Evolutionary conservation across 352 stramenopile species (phyloP), one percentile per base, ranked within the genome.

Genomic region (Phytophthora pistaciae): DNA sequence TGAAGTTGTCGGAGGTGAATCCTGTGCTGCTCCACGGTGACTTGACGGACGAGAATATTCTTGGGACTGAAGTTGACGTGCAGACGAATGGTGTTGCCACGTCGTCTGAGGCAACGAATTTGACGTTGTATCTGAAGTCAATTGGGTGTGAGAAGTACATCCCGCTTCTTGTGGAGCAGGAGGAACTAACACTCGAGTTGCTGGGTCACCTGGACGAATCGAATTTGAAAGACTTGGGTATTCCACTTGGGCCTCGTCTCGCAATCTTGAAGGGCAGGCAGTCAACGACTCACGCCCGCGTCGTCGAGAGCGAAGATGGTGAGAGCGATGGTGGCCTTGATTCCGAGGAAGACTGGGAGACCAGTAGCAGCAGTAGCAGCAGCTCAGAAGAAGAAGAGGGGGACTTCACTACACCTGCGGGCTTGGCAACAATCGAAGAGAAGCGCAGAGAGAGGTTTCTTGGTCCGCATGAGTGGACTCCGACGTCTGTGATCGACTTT

Each of bases 41-140:
- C 54, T 64, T 96, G 27, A 96, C 90, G n/a, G 82, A 93, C 31
- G 90, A 96, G 58, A 96, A 96, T 57, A 85, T 96, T 38, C 70
- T 96, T 13, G 90, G 90, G 10, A 72, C 59, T 6, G 60, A 59
- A 42, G 20, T 79, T n/a, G 52, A 53, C 67, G 54, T 36, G 10
- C 25, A 42, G 9, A 50, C 56, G 14, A 48, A 60, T 23, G 25
- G 50, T 44, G 49, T 60, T 31, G 44, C 70, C 14, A 60, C 60
- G 16, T 69, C 8, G 61, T n/a, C 29, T 25, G 18, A 53, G 14
- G 21, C 44, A 54, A 40, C 10, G 31, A 77, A 14, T 27, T 33
- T 92, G 58, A 38, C 74, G 3, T 64, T 64, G 58, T 80, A 82
- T 63, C 56, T 94, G 14, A 70, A 73, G 25, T 64, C 62, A 3